phyloP scores from a whole-genome alignment of 352 stramenopile genomes.

The Saprolegnia diclina region DNA sequence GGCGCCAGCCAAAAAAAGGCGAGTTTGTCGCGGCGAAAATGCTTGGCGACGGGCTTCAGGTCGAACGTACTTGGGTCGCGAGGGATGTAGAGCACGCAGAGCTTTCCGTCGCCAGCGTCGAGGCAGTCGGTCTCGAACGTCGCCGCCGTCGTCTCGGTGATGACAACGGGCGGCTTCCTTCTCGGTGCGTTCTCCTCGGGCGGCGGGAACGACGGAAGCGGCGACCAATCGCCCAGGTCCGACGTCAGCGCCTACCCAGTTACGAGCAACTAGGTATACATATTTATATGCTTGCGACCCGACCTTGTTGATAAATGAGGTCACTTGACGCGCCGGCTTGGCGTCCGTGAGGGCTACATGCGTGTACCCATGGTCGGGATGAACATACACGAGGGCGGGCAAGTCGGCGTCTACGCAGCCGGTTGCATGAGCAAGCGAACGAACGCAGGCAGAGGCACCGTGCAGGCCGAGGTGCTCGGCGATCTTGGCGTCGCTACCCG shows the following conservation, averaged over 20 bases:
- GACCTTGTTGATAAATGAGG: slow-evolving; percentile 48
- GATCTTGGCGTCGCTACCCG: slow-evolving; percentile 60
- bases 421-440: not conserved
- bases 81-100: slow-evolving; percentile 64
- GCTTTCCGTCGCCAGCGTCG: slow-evolving; percentile 44
- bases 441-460: slow-evolving; percentile 18
- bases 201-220: slow-evolving; percentile 55
- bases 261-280: not conserved
- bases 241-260: slow-evolving; percentile 34
- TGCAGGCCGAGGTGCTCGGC: slow-evolving; percentile 56
- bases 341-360: slow-evolving; percentile 33
- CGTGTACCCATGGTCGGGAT: slow-evolving; percentile 44
- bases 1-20: slow-evolving; percentile 36
- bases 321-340: slow-evolving; percentile 42
- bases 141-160: slow-evolving; percentile 38
- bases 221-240: slow-evolving; percentile 31
- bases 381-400: slow-evolving; percentile 57
- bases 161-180: slow-evolving; percentile 52
- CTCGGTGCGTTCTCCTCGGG: slow-evolving; percentile 48
- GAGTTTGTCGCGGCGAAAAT: slow-evolving; percentile 72
- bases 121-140: slow-evolving; percentile 39
- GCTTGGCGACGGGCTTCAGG: slow-evolving; percentile 59
- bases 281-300: no score
- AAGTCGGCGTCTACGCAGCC: slow-evolving; percentile 35
- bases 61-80: slow-evolving; percentile 23